Conservation (phyloP, 176 grass and related monocot genomes). For the Hordeum marinum region DNA sequence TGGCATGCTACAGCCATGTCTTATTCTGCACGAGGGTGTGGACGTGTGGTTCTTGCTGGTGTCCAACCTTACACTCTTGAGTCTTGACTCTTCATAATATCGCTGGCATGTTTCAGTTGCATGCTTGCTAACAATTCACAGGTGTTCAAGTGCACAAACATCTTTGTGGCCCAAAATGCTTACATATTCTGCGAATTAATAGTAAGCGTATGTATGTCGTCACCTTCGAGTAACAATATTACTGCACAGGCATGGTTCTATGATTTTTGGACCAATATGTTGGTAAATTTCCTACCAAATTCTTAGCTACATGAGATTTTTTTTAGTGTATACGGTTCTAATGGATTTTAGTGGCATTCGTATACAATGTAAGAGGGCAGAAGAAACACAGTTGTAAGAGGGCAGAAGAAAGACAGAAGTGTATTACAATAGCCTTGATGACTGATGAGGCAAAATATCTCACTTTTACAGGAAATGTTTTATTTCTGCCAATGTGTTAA, state of each 20-base stretch:
- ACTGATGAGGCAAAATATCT: too few species aligned
- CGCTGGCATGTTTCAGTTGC: too few species aligned
- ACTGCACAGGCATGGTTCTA: neutral
- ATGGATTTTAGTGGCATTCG: too few species aligned
- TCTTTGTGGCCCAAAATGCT: too few species aligned
- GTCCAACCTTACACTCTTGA: too few species aligned
- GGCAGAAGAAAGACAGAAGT: neutral
- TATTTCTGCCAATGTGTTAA: too few species aligned
- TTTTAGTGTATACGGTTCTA: neutral
- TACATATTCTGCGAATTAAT: too few species aligned
- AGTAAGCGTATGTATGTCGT: neutral
- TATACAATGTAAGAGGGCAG: neutral
- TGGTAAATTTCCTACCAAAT: neutral
- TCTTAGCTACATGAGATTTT: neutral
- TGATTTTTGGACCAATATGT: neutral
- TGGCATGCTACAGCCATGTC: neutral
- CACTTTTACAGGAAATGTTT: too few species aligned
- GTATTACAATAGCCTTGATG: too few species aligned
- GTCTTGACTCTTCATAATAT: too few species aligned
- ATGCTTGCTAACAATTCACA: neutral
- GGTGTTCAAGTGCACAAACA: neutral
- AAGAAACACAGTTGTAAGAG: neutral
- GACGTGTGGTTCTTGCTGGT: too few species aligned
- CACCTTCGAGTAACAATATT: neutral
- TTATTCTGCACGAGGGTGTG: neutral